Evolutionary conservation across 202 grass and related monocot genomes (phyloP), one percentile per base, ranked within the genome.

Genomic region (Panicum hallii): DNA sequence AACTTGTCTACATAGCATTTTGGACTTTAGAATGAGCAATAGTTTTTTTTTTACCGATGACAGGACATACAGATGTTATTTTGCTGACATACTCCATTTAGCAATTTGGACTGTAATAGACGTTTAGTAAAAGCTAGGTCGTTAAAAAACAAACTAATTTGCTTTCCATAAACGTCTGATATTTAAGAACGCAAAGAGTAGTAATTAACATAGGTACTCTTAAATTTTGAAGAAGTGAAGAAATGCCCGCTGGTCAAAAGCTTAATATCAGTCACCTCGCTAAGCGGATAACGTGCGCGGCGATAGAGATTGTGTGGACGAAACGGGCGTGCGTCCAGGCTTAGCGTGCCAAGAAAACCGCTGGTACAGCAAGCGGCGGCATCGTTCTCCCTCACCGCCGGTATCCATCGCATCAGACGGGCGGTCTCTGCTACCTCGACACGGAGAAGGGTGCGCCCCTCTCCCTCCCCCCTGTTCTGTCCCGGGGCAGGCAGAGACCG

Each of bases 291-390:
- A 34, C 34, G 34, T 4, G 30, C 64, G 16, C 8, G 16, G 20
- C 9, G 82, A 68, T 17, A 42, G 63, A 22, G 62, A 53, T 1
- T 32, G 52, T 60, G 40, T 58, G 79, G 68, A 60, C 49, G 66
- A 11, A 34, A 71, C 36, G 38, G 44, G 78, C 28, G 26, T 15
- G 62, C 78, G 74, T 77, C 54, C 38, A 60, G 42, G n/a, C n/a
- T 41, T 10, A 44, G 74, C 20, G 32, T 52, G 46, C 32, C 47
- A 9, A 67, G 6, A 67, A 52, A 52, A 38, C 44, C 0, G 42
- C 20, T 13, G 2, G 11, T 47, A 12, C 40, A 17, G 40, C 7
- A 17, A 26, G 7, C 10, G 32, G 32, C 32, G 2, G 36, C 3
- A 30, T 5, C 2, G 6, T 32, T 26, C 4, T 2, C 38, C 14